phyloP scores from a whole-genome alignment of 1,139 yeast genomes.

The Geotrichum candidum region DNA sequence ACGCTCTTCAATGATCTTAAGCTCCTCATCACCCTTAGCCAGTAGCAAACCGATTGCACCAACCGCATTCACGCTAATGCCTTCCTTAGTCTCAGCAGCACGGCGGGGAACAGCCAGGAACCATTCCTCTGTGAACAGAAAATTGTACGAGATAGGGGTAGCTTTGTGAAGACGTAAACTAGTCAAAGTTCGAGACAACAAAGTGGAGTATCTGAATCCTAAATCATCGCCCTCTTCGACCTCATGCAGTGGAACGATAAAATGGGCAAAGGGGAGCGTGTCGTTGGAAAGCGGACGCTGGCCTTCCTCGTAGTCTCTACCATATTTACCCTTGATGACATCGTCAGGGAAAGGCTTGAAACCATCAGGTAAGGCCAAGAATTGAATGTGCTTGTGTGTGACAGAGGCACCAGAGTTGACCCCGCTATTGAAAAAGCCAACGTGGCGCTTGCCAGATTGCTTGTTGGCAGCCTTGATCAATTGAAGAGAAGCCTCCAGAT shows the following conservation, averaged over 20 bases:
- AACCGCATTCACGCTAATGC: slow-evolving; percentile 67
- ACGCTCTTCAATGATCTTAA: slow-evolving; percentile 25
- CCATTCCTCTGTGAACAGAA: slow-evolving; percentile 75
- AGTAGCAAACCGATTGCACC: slow-evolving; percentile 75
- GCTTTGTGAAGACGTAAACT: slow-evolving; percentile 40
- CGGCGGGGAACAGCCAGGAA: slow-evolving; percentile 82
- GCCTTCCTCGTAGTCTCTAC: slow-evolving; percentile 38
- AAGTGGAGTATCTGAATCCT: slow-evolving; percentile 59
- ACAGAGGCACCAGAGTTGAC: slow-evolving; percentile 87
- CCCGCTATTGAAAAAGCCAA: slow-evolving; percentile 88
- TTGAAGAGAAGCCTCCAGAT: slow-evolving; percentile 53
- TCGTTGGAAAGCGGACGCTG: slow-evolving; percentile 56
- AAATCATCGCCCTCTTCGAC: slow-evolving; percentile 49
- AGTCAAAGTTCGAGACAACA: slow-evolving; percentile 66
- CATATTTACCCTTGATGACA: slow-evolving; percentile 44
- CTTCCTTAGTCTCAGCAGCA: slow-evolving; percentile 32
- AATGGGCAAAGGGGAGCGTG: slow-evolving; percentile 76
- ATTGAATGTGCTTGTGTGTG: slow-evolving; percentile 87
- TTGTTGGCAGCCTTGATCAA: slow-evolving; percentile 43
- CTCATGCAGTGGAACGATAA: slow-evolving; percentile 55
- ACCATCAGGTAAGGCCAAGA: slow-evolving; percentile 58
- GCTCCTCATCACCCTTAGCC: slow-evolving; percentile 59
- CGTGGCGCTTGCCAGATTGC: slow-evolving; percentile 41
- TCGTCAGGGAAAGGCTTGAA: slow-evolving; percentile 58
- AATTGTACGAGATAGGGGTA: slow-evolving; percentile 53